Evolutionary conservation across 495 filamentous ascomycete genomes (phyloP).

Genomic region (Cairneyella variabilis): DNA sequence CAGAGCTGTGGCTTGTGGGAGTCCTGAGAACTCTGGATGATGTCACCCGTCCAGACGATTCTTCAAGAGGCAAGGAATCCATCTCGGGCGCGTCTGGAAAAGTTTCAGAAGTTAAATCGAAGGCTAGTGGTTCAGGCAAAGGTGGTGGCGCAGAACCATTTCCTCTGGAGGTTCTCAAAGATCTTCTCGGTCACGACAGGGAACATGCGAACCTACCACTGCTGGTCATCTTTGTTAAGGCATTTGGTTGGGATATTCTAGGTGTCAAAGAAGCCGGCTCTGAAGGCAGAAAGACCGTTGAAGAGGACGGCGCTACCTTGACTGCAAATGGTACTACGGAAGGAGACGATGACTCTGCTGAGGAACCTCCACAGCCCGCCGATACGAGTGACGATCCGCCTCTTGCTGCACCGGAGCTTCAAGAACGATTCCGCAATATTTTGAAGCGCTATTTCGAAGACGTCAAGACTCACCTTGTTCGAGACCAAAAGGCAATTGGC

Average conservation of each 20-base stretch:
- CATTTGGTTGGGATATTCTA: conserved; percentile 92
- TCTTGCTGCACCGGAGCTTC: conserved; percentile 69
- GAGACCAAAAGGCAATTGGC: conserved; percentile 82
- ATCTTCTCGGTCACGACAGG: conserved; percentile 86
- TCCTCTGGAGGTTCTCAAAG: conserved; percentile 92
- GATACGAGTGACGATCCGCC: conserved; percentile 57
- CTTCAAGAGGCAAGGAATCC: conserved; percentile 61
- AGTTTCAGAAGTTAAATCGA: conserved; percentile 50
- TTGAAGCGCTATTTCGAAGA: conserved; percentile 89
- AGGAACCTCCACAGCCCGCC: conserved; percentile 39
- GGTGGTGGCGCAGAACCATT: conserved; percentile 75
- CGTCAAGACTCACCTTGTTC: conserved; percentile 81
- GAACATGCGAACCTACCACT: conserved; percentile 90
- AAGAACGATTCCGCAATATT: conserved; percentile 83
- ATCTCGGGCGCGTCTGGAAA: conserved; percentile 42
- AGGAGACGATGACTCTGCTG: conserved; percentile 42
- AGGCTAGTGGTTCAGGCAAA: conserved; percentile 39
- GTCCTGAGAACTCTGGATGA: conserved; percentile 87
- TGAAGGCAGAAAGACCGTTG: conserved; percentile 78
- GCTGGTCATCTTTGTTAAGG: conserved; percentile 91
- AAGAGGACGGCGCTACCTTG: conserved; percentile 75
- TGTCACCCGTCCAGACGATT: conserved; percentile 79
- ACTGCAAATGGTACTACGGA: conserved; percentile 39
- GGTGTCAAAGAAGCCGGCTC: conserved; percentile 65
- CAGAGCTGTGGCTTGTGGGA: conserved; percentile 94